phyloP scores from a whole-genome alignment of 805 yeast species.

The Kluyveromyces aestuarii region DNA sequence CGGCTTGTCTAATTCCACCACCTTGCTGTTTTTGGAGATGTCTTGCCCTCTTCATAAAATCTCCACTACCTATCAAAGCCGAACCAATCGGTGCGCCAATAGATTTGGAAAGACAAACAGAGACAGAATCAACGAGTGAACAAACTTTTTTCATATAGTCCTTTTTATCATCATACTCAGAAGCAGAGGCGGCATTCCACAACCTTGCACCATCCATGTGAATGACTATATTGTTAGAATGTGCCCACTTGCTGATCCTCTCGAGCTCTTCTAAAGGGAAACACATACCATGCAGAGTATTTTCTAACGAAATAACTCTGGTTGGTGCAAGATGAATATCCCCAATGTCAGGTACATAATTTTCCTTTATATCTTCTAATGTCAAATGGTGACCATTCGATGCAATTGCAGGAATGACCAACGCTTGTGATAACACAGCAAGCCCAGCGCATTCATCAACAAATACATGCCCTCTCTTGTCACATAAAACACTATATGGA shows the following conservation, averaged over 20 bases:
- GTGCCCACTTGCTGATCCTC: conserved; percentile 55
- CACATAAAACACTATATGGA: conserved; percentile 71
- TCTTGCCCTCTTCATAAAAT: conserved; percentile 50
- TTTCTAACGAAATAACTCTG: conserved; percentile 63
- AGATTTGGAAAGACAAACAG: conserved; percentile 70
- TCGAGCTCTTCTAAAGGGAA: conserved; percentile 62
- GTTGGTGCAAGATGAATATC: conserved; percentile 79
- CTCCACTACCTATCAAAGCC: conserved; percentile 51
- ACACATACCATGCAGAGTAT: conserved; percentile 66
- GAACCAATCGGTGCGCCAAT: conserved; percentile 84
- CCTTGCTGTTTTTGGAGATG: conserved; percentile 79
- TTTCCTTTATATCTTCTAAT: conserved; percentile 53
- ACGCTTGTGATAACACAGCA: conserved; percentile 71
- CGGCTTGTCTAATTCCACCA: conserved; percentile 79
- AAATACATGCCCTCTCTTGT: conserved; percentile 67
- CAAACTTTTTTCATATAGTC: conserved; percentile 58
- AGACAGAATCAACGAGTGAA: conserved; percentile 61
- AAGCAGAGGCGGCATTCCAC: conserved; percentile 55
- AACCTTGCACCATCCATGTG: conserved; percentile 82
- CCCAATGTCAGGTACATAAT: conserved; percentile 50
- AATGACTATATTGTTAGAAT: conserved; percentile 40
- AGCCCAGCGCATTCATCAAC: conserved; percentile 75
- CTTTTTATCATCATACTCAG: conserved; percentile 17
- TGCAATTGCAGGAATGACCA: conserved; percentile 69
- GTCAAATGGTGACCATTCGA: conserved; percentile 59